A percentile compares a stretch with the other conserved stretches of the same genome.
Conservation (phyloP, 2,329 filamentous ascomycete genomes). For the Aspergillus intermedius region DNA sequence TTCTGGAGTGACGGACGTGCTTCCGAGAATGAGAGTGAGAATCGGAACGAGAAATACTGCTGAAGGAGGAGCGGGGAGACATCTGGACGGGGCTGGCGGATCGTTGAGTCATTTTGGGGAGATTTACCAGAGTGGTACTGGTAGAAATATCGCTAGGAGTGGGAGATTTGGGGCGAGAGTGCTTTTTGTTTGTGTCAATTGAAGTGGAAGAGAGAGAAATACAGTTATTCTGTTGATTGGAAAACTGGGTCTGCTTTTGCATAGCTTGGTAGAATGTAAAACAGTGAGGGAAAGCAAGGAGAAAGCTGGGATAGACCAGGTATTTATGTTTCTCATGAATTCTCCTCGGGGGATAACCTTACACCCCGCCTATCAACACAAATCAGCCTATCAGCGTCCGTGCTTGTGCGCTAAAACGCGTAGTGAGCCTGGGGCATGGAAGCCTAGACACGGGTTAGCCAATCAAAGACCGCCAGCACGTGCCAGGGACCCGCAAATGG, state of each 20-base stretch:
- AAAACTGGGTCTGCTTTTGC: background rate
- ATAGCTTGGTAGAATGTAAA: conserved; percentile 2
- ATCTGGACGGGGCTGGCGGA: conserved; percentile 16
- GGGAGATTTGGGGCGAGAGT: conserved; percentile 16
- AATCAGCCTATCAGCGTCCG: background rate
- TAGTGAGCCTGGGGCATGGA: background rate
- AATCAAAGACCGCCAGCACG: background rate
- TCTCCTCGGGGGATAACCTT: too few relatives aligned
- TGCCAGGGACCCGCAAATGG: background rate
- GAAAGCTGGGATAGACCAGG: background rate
- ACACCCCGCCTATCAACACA: too few relatives aligned
- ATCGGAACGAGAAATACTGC: conserved; percentile 5
- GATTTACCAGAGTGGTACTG: conserved; percentile 8
- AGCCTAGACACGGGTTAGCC: background rate
- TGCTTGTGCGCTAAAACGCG: background rate
- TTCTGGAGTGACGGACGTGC: conserved; percentile 14
- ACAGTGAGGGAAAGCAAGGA: background rate
- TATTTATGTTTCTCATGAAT: background rate
- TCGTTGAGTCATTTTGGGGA: conserved; percentile 7
- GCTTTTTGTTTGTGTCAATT: conserved; percentile 7
- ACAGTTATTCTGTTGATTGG: conserved; percentile 1
- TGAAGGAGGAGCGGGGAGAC: conserved; percentile 10
- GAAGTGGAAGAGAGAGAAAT: conserved; percentile 17
- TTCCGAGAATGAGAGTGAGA: conserved; percentile 7
- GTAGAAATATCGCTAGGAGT: conserved; percentile 13